Evolutionary conservation across 75 land plant species (phyloP), one percentile per base, ranked within the genome.

Genomic region (Cryptomeria japonica): DNA sequence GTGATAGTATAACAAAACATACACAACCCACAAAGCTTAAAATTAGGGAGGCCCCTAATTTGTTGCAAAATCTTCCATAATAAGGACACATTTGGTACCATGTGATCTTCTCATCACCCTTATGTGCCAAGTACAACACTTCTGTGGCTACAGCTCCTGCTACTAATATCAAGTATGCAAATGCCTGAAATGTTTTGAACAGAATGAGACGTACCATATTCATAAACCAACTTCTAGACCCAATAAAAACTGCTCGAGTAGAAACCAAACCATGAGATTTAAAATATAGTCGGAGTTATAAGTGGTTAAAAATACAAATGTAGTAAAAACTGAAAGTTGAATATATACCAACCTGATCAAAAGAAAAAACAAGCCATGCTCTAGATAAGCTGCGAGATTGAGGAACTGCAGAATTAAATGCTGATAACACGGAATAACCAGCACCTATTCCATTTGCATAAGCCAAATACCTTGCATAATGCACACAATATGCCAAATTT

Each of bases 391-490:
- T 84, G n/a, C 87, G 73, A 25, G 91, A 83, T 5, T 88, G 88
- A 46, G 89, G 92, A 64, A 85, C 73, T 14, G 89, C 92, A 28
- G 85, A 86, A 76, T 64, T 82, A 34, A 93, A 68, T 14, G 96
- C 96, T 1, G 93, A 93, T n/a, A 93, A 75, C 55, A 93, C 91
- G 8, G 94, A 95, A 53, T 95, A 95, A 1, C 80, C 93, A 31
- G 94, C 94, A 87, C 96, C 92, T 8, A 93, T 61, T 2, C 94
- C 96, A 87, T 93, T 95, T 2, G 92, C 94, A 85, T 93, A 93
- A 72, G 90, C 91, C 87, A 95, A 83, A 82, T 90, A 95, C 88
- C 94, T 80, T 44, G 31, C 12, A 80, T 28, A 39, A 44, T 44
- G 47, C 49, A 41, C 83, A 80, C 44, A 25, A 44, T 9, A 44